Evolutionary conservation across 2,329 filamentous ascomycete species (phyloP).

Genomic region (Penicillium sp.): DNA sequence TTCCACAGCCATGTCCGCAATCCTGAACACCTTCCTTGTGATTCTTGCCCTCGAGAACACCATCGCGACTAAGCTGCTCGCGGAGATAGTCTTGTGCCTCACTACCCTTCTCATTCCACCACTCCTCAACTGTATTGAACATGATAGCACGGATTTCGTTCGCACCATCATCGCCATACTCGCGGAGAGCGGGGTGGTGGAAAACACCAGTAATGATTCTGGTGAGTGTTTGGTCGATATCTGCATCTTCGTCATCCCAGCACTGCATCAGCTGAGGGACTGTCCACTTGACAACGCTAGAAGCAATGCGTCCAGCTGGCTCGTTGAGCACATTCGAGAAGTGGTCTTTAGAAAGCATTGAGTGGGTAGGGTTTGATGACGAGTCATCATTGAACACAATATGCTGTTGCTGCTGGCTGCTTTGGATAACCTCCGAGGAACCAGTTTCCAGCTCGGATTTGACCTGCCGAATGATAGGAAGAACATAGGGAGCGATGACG

Average conservation of each 20-base stretch:
- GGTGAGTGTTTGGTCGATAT: conserved; percentile 69
- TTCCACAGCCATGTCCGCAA: conserved; percentile 81
- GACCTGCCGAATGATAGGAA: conserved; percentile 83
- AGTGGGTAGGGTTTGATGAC: conserved; percentile 82
- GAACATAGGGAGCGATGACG: conserved; percentile 82
- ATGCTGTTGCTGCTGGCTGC: conserved; percentile 78
- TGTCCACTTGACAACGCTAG: conserved; percentile 76
- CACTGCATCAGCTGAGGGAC: conserved; percentile 86
- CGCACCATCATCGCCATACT: conserved; percentile 68
- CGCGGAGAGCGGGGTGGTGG: conserved; percentile 80
- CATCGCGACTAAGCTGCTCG: conserved; percentile 72
- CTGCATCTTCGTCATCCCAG: conserved; percentile 75
- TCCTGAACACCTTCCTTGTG: conserved; percentile 85
- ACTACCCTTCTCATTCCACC: conserved; percentile 73
- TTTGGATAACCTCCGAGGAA: conserved; percentile 82
- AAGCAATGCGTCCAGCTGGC: conserved; percentile 78
- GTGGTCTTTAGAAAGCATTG: conserved; percentile 94
- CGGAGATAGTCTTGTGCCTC: conserved; percentile 67
- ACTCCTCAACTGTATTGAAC: conserved; percentile 76
- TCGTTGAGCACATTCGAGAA: conserved; percentile 91
- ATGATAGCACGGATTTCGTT: conserved; percentile 71
- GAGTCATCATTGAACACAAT: conserved; percentile 81
- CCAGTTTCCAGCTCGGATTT: conserved; percentile 84
- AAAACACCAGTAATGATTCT: conserved; percentile 80
- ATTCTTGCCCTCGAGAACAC: conserved; percentile 75